Evolutionary conservation across 306 rosid species (phyloP).

Genomic region (Luffa aegyptiaca): DNA sequence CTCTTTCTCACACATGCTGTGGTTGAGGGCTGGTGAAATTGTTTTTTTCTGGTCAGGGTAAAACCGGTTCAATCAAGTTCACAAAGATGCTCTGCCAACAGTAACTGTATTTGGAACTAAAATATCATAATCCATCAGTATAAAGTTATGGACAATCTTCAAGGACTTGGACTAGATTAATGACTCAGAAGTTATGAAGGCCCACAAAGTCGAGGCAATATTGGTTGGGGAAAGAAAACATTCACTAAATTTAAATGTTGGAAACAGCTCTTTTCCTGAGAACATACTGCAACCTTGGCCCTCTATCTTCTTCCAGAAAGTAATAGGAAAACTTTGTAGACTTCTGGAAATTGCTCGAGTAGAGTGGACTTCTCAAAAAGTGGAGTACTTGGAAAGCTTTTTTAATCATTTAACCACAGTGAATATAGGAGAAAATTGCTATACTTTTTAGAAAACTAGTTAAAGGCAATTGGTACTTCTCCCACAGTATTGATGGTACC

Average conservation of each 20-base stretch:
- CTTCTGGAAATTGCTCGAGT: neutral
- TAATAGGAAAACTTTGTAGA: neutral
- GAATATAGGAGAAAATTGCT: neutral
- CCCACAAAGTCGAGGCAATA: neutral
- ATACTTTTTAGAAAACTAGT: neutral
- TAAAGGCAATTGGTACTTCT: neutral
- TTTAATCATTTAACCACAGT: neutral
- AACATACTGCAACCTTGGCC: neutral
- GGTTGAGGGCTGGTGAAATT: neutral
- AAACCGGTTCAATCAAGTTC: neutral
- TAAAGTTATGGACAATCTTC: neutral
- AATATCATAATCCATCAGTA: neutral
- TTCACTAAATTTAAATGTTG: neutral
- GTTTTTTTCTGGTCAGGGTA: neutral
- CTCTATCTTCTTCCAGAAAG: neutral
- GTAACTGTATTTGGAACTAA: neutral
- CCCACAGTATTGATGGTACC: neutral
- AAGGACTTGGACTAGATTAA: neutral
- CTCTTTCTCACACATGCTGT: neutral
- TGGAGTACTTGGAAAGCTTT: neutral
- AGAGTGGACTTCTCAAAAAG: neutral
- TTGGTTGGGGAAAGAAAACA: neutral
- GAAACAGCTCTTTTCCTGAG: neutral
- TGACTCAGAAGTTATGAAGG: neutral
- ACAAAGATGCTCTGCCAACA: neutral